Base-by-base conservation (phyloP, 345 rosid species). In the Brassica carinata region DNA sequence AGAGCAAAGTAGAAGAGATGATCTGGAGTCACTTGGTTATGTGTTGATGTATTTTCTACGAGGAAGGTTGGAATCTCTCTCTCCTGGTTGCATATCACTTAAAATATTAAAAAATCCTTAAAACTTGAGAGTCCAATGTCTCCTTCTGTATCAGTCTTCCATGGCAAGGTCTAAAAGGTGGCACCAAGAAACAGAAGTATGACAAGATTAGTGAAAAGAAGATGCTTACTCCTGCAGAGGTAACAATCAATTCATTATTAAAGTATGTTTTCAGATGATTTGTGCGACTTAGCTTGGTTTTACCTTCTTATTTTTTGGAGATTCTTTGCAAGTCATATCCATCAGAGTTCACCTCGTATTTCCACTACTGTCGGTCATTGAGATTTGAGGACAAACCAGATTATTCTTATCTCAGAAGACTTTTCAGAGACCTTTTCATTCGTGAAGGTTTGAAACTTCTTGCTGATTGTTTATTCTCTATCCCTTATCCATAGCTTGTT, bases 1-100 rank as follows among this genome's bases (percentile, higher is more conserved):
- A 96, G 97, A 96, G 84, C 99, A 96, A 90, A 96, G 99, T 88
- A 87, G 99, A 86, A 87, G 99, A 86, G 99, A 95, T 89, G 98
- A 94, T 90, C 86, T 96, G 85, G 99, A 95, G 84, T 96, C 98
- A 45, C 98, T 96, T 75, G 98, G 98, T 85, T 93, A 93, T 84
- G 97, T 96, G 84, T 91, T 96, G 64, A 96, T 96, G 97, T 93
- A 96, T 85, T 96, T 92, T 85, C 85, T 96, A 67, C 87, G 97
- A 84, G 98, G 99, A 88, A 93, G 98, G 99, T 96, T 72, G 64
- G 68, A n/a, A 69, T 34, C 58, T 29, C 75, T 40, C 59, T 33
- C 75, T 67, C 69, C 66, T 57, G 33, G 75, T 67, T 36, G 43
- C 70, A 13, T 76, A 30, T 76, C 34, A 43, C 15, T 58, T 26